phyloP scores from a whole-genome alignment of 768 basidiomycete species.

The Cantharellus anzutake region DNA sequence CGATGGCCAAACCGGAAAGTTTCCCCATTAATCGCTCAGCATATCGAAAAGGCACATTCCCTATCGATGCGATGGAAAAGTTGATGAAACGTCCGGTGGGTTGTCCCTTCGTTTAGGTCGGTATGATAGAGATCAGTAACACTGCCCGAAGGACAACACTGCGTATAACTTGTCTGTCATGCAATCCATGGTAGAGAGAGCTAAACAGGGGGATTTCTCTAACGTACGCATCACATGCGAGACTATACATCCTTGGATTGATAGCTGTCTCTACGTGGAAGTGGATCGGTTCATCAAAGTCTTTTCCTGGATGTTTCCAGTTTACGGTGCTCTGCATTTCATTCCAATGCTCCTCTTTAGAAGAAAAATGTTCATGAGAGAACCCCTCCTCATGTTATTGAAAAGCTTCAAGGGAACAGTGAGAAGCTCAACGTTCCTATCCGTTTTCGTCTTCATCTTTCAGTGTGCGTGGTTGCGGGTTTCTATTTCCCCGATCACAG shows the following conservation, averaged over 20 bases:
- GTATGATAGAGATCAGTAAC: background rate
- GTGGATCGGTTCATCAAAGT: constrained; percentile 59
- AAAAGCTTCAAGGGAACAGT: constrained; percentile 51
- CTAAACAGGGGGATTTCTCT: background rate
- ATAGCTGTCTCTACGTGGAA: constrained; percentile 39
- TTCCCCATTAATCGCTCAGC: background rate
- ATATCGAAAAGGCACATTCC: background rate
- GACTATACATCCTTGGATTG: constrained; percentile 57
- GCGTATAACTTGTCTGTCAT: background rate
- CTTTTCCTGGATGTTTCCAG: constrained; percentile 56
- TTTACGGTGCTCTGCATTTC: constrained; percentile 77
- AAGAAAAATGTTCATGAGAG: constrained; percentile 38
- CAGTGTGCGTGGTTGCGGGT: constrained; percentile 33
- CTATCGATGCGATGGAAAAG: background rate
- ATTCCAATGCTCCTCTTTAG: constrained; percentile 76
- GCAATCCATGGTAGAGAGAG: background rate
- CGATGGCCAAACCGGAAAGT: background rate
- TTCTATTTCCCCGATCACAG: background rate
- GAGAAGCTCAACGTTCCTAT: constrained; percentile 75
- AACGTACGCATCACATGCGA: background rate
- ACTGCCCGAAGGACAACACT: background rate
- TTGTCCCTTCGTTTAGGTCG: background rate
- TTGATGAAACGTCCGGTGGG: background rate
- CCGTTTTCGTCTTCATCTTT: constrained; percentile 61
- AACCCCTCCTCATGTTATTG: constrained; percentile 46